Conservation (phyloP, 2,329 filamentous ascomycete genomes). For the Colletotrichum endophyticum region DNA sequence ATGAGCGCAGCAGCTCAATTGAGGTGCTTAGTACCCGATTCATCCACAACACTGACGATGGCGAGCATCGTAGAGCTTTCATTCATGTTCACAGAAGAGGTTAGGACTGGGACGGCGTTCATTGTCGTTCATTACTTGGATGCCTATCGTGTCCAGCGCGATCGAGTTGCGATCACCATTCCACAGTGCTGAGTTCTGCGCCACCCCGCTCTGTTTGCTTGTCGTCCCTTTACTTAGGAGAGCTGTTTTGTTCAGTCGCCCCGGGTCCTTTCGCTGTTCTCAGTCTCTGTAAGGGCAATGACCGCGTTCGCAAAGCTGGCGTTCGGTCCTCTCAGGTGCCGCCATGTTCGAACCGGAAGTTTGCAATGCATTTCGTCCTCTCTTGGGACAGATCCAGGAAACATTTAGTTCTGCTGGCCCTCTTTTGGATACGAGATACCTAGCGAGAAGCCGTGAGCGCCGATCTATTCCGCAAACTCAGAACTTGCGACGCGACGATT, state of each 20-base stretch:
- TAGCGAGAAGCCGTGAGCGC: background rate
- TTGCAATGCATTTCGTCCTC: background rate
- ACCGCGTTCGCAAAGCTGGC: background rate
- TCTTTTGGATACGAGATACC: background rate
- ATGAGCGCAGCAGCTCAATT: background rate
- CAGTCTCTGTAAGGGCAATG: background rate
- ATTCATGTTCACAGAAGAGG: rapidly evolving
- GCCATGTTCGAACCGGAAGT: background rate
- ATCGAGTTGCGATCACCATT: background rate
- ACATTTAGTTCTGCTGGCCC: background rate
- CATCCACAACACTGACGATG: background rate
- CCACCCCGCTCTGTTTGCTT: background rate
- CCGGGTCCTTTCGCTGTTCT: background rate
- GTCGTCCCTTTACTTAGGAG: too few relatives aligned
- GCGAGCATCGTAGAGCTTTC: background rate
- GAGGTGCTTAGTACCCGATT: background rate
- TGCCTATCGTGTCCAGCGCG: background rate
- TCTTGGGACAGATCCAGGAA: background rate
- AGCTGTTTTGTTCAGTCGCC: background rate
- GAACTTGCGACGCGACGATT: background rate
- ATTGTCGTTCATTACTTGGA: background rate
- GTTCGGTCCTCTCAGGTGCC: background rate
- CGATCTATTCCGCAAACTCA: background rate
- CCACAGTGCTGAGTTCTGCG: background rate
- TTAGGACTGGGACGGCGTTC: background rate